Evolutionary conservation across 1,284 basidiomycete genomes (phyloP), one percentile per base, ranked within the genome.

Genomic region (Naganishia albida): DNA sequence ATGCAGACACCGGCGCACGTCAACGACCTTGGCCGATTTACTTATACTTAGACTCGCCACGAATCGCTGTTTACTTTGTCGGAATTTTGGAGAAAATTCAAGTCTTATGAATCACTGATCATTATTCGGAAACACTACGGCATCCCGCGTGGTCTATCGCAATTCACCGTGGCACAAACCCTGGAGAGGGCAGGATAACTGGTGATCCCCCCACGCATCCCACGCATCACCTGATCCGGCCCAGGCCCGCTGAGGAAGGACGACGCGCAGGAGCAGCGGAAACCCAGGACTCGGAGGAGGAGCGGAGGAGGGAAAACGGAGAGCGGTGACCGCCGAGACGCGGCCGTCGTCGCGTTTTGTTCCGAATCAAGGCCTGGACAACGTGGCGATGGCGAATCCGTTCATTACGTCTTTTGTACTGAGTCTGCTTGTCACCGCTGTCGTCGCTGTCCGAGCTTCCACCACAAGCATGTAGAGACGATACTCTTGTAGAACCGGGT

Each of bases 51-150:
- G n/a, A 4, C 34, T 10, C 34, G 34, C 34, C 34, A 34, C 34
- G 34, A n/a, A n/a, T 25, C 46, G 10, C 26, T 60, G 57, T 60
- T 60, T 60, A 60, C 57, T 60, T 60, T 60, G 57, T 60, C 57
- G 23, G 12, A 30, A 59, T 23, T 20, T n/a, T 7, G n/a, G 18
- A 10, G 44, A 28, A 56, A 55, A 57, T 43, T 34, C 34, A 15
- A 4, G 16, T 16, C 42, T 18, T 43, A 20, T 16, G 16, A 20
- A 43, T 43, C n/a, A 43, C 16, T 18, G 3, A 7, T 43, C n/a
- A n/a, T 18, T 38, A 23, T 39, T 59, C 57, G 46, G 57, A 60
- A 40, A 60, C n/a, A n/a, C 46, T 28, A 38, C 56, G 46, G 56
- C 40, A 56, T 44, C 25, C 54, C 13, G 40, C 57, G 39, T 39